Evolutionary conservation across 495 filamentous ascomycete species (phyloP).

Genomic region (Tuber calosporum): DNA sequence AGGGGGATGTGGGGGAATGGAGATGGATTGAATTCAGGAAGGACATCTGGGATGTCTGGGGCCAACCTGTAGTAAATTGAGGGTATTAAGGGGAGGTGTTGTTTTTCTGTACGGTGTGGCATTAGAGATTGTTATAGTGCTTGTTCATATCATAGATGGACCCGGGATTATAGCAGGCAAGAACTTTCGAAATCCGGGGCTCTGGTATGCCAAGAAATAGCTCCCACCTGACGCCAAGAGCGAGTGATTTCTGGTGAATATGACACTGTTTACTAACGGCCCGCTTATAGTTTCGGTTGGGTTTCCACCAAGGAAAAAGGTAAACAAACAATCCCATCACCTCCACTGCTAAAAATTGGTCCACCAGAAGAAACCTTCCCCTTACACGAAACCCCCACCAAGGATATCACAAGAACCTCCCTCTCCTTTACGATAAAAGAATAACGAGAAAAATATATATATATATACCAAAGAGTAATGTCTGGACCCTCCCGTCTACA

Average conservation of each 20-base stretch:
- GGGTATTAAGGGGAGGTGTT: neutral
- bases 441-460: neutral
- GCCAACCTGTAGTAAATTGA: neutral
- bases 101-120: neutral
- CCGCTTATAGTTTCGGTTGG: neutral
- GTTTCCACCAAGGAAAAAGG: neutral
- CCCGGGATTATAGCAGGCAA: neutral
- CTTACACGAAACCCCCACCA: neutral
- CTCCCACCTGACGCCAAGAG: neutral
- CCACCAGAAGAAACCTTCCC: neutral
- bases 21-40: conserved; percentile 17
- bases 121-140: neutral
- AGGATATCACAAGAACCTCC: neutral
- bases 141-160: neutral
- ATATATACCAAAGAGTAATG: conserved; percentile 27
- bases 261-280: neutral
- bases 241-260: neutral
- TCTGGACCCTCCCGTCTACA: conserved; percentile 35
- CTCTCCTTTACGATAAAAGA: neutral
- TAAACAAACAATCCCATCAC: conserved; percentile 4
- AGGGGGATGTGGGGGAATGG: conserved; percentile 16
- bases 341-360: neutral
- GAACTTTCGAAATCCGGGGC: neutral
- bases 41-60: conserved; percentile 21
- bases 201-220: neutral